Evolutionary conservation across 2,329 filamentous ascomycete genomes (phyloP).

Genomic region (Aspergillus ochraceus): DNA sequence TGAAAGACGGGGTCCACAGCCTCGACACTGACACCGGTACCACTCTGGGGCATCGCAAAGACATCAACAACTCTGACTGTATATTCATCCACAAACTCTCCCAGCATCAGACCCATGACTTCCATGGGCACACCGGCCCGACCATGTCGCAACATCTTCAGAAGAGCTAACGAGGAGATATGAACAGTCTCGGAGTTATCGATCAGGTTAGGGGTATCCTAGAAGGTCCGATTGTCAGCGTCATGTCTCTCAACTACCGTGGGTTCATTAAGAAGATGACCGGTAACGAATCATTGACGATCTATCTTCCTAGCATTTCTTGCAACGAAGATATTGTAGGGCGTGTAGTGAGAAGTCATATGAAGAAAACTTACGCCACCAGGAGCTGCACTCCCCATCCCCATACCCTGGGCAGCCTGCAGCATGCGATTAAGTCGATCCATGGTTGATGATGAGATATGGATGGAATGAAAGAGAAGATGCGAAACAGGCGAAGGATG

Average conservation of each 20-base stretch:
- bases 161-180: constrained; percentile 92
- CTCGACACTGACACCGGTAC: constrained; percentile 96
- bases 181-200: constrained; percentile 99
- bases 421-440: constrained; percentile 91
- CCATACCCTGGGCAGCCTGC: constrained; percentile 66
- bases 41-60: constrained; percentile 98
- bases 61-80: constrained; percentile 98
- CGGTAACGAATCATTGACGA: not conserved
- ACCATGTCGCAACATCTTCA: constrained; percentile 98
- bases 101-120: constrained; percentile 99
- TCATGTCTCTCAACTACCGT: not conserved
- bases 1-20: constrained; percentile 98
- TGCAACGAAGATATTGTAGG: not conserved
- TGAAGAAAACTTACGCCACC: constrained; percentile 39
- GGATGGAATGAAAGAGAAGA: constrained; percentile 15
- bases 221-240: not conserved
- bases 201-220: constrained; percentile 90
- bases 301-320: not conserved
- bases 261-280: not conserved
- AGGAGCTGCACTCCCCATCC: constrained; percentile 40
- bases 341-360: constrained; percentile 1
- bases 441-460: constrained; percentile 57
- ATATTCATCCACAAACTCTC: constrained; percentile 98
- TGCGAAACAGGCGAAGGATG: constrained; percentile 20
- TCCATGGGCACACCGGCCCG: constrained; percentile 98